Conservation (phyloP, 2,329 filamentous ascomycete species). For the Myriosclerotinia duriaeana region DNA sequence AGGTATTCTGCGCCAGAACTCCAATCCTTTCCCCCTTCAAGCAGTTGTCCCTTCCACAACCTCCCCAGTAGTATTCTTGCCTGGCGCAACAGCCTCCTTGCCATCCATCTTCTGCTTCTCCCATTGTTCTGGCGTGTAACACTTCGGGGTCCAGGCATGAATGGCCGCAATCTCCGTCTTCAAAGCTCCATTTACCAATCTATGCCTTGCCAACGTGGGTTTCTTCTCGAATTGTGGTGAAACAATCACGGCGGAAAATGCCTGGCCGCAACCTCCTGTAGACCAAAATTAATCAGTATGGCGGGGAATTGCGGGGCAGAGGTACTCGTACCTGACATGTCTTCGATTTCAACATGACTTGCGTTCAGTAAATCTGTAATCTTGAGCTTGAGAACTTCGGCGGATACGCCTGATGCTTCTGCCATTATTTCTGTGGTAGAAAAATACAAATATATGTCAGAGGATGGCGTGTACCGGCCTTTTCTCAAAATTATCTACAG, state of each 20-base stretch:
- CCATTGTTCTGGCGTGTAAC: constrained; percentile 73
- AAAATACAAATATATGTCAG: constrained; percentile 1
- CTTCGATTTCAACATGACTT: constrained; percentile 80
- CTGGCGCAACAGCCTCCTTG: constrained; percentile 34
- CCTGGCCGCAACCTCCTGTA: constrained; percentile 68
- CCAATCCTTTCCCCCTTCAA: constrained; percentile 28
- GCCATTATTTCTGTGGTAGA: constrained; percentile 45
- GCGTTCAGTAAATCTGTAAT: constrained; percentile 71
- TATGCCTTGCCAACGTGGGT: constrained; percentile 63
- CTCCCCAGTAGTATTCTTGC: constrained; percentile 39
- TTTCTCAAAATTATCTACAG: neutral
- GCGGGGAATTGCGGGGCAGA: constrained; percentile 27
- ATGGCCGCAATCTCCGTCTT: constrained; percentile 72
- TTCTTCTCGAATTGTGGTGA: constrained; percentile 59
- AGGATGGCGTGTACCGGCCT: neutral
- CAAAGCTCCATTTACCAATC: constrained; percentile 65
- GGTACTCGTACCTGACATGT: constrained; percentile 74
- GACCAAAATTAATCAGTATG: constrained; percentile 16
- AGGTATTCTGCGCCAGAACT: constrained; percentile 10
- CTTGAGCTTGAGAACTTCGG: constrained; percentile 66
- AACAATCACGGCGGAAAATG: constrained; percentile 68
- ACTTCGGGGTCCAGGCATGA: constrained; percentile 76
- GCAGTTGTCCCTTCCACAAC: constrained; percentile 38
- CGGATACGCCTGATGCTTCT: constrained; percentile 65
- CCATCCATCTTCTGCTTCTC: constrained; percentile 55